phyloP scores from a whole-genome alignment of 176 grass and related monocot species.

The Bonia amplexicaulis region DNA sequence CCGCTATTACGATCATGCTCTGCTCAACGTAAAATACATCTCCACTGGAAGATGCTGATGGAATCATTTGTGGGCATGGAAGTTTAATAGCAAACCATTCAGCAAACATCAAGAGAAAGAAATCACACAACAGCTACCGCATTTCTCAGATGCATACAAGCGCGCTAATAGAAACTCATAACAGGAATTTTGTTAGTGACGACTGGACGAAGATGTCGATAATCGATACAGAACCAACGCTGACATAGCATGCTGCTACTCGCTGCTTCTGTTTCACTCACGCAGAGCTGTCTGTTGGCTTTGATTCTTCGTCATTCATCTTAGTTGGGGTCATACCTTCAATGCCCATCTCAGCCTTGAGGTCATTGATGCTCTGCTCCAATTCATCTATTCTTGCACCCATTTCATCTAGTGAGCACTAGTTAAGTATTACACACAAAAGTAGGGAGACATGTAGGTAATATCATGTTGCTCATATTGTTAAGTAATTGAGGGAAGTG shows the following conservation, averaged over 20 bases:
- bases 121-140: neutral
- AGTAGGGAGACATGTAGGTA: neutral
- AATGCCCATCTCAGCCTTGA: conserved; percentile 61
- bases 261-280: conserved; percentile 14
- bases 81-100: neutral
- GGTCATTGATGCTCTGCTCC: conserved; percentile 68
- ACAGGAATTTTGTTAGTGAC: conserved; percentile 5
- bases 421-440: conserved; percentile 41
- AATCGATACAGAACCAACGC: neutral
- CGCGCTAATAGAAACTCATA: neutral
- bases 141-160: neutral
- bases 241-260: neutral
- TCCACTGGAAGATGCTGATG: neutral
- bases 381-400: conserved; percentile 68
- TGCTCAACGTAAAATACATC: neutral
- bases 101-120: neutral
- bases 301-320: conserved; percentile 41
- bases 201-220: neutral
- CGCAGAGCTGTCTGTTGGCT: conserved; percentile 35
- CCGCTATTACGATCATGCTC: neutral
- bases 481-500: neutral
- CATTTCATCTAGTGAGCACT: conserved; percentile 71
- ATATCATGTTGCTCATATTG: neutral
- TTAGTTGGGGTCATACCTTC: conserved; percentile 39
- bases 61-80: neutral